These are phyloP conservation scores for Dactylellina parvicollis DNA, from an alignment of 2,329 filamentous ascomycete species.

Conservation along the genomic window DNA sequence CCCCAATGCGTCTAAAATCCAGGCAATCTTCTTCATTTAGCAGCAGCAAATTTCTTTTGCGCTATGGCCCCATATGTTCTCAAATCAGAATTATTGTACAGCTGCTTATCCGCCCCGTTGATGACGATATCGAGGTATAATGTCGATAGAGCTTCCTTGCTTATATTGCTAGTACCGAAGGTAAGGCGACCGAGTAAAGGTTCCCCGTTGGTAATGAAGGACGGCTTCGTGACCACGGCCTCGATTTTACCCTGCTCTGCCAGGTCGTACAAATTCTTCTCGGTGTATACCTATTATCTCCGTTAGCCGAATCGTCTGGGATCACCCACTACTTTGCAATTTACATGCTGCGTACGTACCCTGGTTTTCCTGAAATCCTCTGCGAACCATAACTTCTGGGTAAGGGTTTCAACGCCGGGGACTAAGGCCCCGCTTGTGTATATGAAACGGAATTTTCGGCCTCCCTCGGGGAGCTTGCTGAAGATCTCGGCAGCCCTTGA, in stretches of 20 bases:
- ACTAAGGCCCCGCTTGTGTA: slow-evolving; percentile 57
- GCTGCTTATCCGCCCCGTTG: slow-evolving; percentile 21
- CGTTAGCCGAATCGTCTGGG: neutral
- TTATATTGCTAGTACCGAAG: slow-evolving; percentile 4
- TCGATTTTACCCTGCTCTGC: slow-evolving; percentile 17
- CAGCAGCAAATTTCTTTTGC: slow-evolving; percentile 18
- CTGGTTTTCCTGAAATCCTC: slow-evolving; percentile 35
- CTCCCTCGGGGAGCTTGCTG: slow-evolving; percentile 53
- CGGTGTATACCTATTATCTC: slow-evolving; percentile 23
- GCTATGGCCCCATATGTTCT: slow-evolving; percentile 15
- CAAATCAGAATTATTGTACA: slow-evolving; percentile 20
- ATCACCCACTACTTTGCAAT: neutral
- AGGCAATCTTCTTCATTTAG: slow-evolving; percentile 12
- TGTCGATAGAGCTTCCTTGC: slow-evolving; percentile 30
- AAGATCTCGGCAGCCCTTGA: slow-evolving; percentile 60
- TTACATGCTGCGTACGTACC: neutral
- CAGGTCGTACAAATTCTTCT: slow-evolving; percentile 30
- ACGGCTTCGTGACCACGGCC: slow-evolving; percentile 23
- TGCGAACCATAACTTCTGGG: slow-evolving; percentile 31
- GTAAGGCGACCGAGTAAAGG: neutral
- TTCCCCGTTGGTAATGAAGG: slow-evolving; percentile 32
- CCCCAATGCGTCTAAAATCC: too few species aligned
- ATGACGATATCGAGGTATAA: slow-evolving; percentile 30
- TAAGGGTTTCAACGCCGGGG: slow-evolving; percentile 3
- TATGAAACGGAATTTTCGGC: slow-evolving; percentile 62